Evolutionary conservation across 2,329 filamentous ascomycete genomes (phyloP).

Genomic region (Paecilomyces fulvus): DNA sequence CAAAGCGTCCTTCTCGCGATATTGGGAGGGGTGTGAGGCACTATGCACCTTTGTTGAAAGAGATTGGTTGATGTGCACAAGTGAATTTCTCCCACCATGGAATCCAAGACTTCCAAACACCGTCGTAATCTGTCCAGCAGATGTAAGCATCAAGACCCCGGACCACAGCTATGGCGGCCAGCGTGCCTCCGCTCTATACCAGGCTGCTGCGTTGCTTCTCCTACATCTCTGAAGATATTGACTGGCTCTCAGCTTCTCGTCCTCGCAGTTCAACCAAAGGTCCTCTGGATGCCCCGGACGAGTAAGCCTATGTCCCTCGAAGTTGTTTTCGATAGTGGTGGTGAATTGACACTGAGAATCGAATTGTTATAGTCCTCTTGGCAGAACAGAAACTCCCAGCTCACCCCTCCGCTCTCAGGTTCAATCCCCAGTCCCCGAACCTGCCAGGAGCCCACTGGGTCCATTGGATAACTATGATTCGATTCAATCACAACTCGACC

Average conservation of each 20-base stretch:
- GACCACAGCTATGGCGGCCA: not conserved
- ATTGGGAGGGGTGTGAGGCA: not conserved
- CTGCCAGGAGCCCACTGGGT: slow-evolving; percentile 21
- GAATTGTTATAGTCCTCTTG: slow-evolving; percentile 20
- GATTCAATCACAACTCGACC: slow-evolving; percentile 6
- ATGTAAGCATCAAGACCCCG: slow-evolving; percentile 18
- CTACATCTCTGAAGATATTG: slow-evolving; percentile 2
- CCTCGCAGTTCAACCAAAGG: slow-evolving; percentile 57
- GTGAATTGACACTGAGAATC: not conserved
- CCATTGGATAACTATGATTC: slow-evolving; percentile 21
- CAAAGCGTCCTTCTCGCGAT: not conserved
- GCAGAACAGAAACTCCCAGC: slow-evolving; percentile 9
- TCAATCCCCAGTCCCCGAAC: slow-evolving; percentile 8
- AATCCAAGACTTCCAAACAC: slow-evolving; percentile 18
- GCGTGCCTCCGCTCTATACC: not conserved
- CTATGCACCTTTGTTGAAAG: not conserved
- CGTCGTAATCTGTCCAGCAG: slow-evolving; percentile 26
- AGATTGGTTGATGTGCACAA: not conserved
- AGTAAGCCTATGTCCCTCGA: slow-evolving; percentile 47
- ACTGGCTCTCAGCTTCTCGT: slow-evolving; percentile 23
- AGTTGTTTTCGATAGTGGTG: not conserved
- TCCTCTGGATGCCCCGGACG: slow-evolving; percentile 60
- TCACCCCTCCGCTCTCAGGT: slow-evolving; percentile 9
- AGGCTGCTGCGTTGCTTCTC: not conserved
- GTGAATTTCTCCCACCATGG: slow-evolving; percentile 9